Base-by-base conservation (phyloP, 306 rosid species). In the Benincasa hispida region DNA sequence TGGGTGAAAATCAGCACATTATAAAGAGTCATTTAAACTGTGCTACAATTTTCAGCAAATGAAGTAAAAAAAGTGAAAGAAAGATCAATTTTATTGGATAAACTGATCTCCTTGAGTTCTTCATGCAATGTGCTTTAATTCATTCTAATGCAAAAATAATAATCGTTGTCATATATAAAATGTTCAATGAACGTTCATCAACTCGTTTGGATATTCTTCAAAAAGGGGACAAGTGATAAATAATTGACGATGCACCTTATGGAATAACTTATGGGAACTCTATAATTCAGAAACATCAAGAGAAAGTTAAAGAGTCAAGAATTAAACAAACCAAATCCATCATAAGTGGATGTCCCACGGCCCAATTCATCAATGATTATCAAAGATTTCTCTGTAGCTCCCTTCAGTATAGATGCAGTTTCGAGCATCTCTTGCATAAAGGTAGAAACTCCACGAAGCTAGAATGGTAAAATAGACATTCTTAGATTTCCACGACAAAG, bases 401-500 rank as follows among this genome's bases (percentile, higher is more conserved):
- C 99, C 87, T 88, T 94, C 86, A 94, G 79, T 82, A 94, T 92
- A 28, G 97, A 94, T 79, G 99, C 88, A 78, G 97, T 94, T 87
- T 94, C 99, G 32, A 94, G 99, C 99, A 94, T 94, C 88, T 94
- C 99, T 92, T 90, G 97, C 99, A 94, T 94, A 66, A 92, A 94
- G 70, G 99, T 94, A 74, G 99, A 94, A 81, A 94, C 95, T 78
- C 99, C 99, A 21, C 90, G 99, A 69, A 94, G 92, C 99, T 94
- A 91, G 66, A 68, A 61, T 35, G 76, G n/a, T 77, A 72, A 28
- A 75, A 8, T 47, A 47, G 27, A 15, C 37, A 77, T 37, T 17
- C 60, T 70, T 32, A 39, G 62, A 19, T 32, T 69, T 27, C 22
- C 51, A 59, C 22, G n/a, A 41, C 69, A 59, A 58, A 58, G 27